Conservation (phyloP, 306 rosid species). For the Vigna hirtella region DNA sequence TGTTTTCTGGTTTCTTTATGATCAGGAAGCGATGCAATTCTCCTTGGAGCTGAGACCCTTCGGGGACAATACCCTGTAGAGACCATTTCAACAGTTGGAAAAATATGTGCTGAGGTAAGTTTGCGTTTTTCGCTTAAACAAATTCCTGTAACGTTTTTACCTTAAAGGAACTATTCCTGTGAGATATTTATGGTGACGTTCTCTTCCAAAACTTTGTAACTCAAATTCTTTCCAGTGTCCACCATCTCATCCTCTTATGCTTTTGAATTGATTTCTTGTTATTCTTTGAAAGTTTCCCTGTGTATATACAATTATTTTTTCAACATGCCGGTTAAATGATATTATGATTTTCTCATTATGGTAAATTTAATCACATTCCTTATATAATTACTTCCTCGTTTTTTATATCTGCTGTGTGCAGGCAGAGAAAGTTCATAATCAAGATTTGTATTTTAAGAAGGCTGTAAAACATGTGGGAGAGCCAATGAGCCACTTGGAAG, state of each 20-base stretch:
- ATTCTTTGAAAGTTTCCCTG: not conserved
- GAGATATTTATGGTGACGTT: not conserved
- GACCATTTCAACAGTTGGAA: constrained; percentile 88
- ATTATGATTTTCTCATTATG: not conserved
- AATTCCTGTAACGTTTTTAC: not conserved
- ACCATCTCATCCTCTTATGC: not conserved
- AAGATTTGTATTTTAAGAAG: constrained; percentile 86
- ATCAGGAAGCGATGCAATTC: constrained; percentile 96
- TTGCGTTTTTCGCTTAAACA: constrained; percentile 24
- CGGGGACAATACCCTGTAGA: constrained; percentile 93
- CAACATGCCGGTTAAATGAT: no score
- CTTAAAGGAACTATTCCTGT: not conserved
- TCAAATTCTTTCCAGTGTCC: not conserved
- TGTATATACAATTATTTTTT: no score
- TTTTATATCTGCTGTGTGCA: constrained; percentile 41
- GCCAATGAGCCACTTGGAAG: constrained; percentile 96
- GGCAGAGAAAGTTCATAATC: constrained; percentile 97
- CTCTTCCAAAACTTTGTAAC: not conserved
- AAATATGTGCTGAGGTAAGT: constrained; percentile 87
- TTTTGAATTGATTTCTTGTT: not conserved
- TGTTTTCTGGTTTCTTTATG: constrained; percentile 22
- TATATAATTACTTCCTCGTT: not conserved
- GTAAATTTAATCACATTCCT: not conserved
- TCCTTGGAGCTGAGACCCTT: constrained; percentile 95
- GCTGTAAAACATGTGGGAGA: constrained; percentile 87